These are phyloP conservation scores for Coemansia sp. DNA, from an alignment of 192 early-diverging fungal genomes.

Conservation along the genomic window DNA sequence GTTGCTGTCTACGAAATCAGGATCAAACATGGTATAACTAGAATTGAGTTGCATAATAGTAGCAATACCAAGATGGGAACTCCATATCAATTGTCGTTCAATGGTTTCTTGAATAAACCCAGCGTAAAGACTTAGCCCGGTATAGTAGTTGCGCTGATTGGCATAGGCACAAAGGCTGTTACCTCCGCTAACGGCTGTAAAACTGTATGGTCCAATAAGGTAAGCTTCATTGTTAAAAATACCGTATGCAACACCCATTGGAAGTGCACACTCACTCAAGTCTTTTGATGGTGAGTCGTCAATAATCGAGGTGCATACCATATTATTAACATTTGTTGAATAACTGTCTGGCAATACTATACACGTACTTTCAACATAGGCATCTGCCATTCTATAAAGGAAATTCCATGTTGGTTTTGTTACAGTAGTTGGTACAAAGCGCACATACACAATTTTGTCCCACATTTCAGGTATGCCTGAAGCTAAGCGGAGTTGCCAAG, in stretches of 20 bases:
- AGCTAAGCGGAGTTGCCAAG: neutral
- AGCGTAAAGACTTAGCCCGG: neutral
- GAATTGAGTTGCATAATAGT: no score
- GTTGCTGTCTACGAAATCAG: neutral
- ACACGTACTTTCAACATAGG: neutral
- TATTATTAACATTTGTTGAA: neutral
- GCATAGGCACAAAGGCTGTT: conserved; percentile 10
- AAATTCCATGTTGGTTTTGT: neutral
- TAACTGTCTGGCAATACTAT: neutral
- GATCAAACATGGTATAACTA: neutral
- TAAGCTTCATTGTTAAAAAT: neutral
- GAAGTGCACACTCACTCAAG: neutral
- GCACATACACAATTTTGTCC: neutral
- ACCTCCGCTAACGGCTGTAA: conserved; percentile 7
- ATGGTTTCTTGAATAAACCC: neutral
- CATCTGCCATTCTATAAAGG: neutral
- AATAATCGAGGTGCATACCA: neutral
- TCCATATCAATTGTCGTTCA: neutral
- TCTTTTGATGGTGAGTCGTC: neutral
- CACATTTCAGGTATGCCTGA: neutral
- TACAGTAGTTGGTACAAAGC: neutral
- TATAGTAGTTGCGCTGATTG: conserved; percentile 14
- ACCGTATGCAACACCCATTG: neutral
- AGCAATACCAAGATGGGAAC: no score
- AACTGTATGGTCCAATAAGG: conserved; percentile 18